A percentile compares a stretch with the other conserved stretches of the same genome.
phyloP scores from a whole-genome alignment of 2,329 filamentous ascomycete species.

The Mycosphaerella sp. region DNA sequence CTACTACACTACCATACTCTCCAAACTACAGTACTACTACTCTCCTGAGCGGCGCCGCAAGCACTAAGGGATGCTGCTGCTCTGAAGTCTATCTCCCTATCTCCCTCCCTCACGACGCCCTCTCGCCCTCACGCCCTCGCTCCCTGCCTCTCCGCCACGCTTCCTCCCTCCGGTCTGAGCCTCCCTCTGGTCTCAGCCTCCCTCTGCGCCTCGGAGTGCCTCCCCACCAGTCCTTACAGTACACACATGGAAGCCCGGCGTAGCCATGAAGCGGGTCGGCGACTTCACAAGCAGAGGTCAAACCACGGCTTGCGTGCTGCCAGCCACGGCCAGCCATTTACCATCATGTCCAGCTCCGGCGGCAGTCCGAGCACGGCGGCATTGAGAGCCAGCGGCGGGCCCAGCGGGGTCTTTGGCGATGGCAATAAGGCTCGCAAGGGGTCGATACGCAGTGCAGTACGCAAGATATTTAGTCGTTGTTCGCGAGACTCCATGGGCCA shows the following conservation, averaged over 20 bases:
- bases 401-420: constrained; percentile 11
- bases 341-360: constrained; percentile 12
- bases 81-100: too few species aligned
- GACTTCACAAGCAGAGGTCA: constrained; percentile 25
- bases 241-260: constrained; percentile 12
- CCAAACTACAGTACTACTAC: too few species aligned
- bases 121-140: too few species aligned
- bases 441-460: constrained; percentile 34
- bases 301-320: constrained; percentile 20
- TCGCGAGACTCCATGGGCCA: constrained; percentile 25
- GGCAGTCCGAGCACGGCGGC: not conserved
- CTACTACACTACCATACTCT: too few species aligned
- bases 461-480: constrained; percentile 34
- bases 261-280: constrained; percentile 20
- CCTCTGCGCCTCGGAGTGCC: not conserved
- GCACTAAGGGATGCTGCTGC: too few species aligned
- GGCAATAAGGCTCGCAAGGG: constrained; percentile 28
- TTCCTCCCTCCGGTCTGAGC: too few species aligned
- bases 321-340: constrained; percentile 19
- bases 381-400: constrained; percentile 10
- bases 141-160: too few species aligned
- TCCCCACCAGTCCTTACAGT: not conserved
- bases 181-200: too few species aligned
- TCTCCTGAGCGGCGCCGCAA: too few species aligned
- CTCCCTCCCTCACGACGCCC: too few species aligned